A percentile compares a stretch with the other conserved stretches of the same genome.
Conservation (phyloP, 768 basidiomycete species). For the Mycena polygramma region DNA sequence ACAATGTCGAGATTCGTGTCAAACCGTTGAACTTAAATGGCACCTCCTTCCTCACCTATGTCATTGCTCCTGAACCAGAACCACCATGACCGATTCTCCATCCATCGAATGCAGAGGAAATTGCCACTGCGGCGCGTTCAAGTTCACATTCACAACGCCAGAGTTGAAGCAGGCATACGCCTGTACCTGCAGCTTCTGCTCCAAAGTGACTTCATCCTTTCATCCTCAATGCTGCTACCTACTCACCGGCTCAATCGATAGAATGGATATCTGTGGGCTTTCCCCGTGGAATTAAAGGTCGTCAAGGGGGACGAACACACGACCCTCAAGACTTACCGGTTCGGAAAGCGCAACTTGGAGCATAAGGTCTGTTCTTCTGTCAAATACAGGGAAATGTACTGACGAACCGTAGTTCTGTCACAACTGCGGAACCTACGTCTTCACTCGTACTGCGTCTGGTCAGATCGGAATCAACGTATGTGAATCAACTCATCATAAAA, state of each 20-base stretch:
- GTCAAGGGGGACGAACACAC: conserved; percentile 29
- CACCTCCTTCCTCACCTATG: no score
- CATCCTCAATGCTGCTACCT: no score
- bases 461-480: conserved; percentile 16
- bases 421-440: conserved; percentile 24
- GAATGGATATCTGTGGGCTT: conserved; percentile 32
- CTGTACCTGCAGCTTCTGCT: conserved; percentile 29
- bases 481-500: background rate
- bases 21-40: no score
- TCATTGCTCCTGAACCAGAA: background rate
- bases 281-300: conserved; percentile 1
- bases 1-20: no score
- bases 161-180: background rate
- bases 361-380: conserved; percentile 21
- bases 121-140: conserved; percentile 37
- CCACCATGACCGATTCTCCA: conserved; percentile 9
- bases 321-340: conserved; percentile 24
- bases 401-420: conserved; percentile 23
- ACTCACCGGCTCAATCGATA: background rate
- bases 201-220: background rate
- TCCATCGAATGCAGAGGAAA: conserved; percentile 30
- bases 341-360: conserved; percentile 12
- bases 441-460: conserved; percentile 3
- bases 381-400: background rate
- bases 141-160: conserved; percentile 25